phyloP scores from a whole-genome alignment of 257 asterid genomes.

The Nicotiana otophora region DNA sequence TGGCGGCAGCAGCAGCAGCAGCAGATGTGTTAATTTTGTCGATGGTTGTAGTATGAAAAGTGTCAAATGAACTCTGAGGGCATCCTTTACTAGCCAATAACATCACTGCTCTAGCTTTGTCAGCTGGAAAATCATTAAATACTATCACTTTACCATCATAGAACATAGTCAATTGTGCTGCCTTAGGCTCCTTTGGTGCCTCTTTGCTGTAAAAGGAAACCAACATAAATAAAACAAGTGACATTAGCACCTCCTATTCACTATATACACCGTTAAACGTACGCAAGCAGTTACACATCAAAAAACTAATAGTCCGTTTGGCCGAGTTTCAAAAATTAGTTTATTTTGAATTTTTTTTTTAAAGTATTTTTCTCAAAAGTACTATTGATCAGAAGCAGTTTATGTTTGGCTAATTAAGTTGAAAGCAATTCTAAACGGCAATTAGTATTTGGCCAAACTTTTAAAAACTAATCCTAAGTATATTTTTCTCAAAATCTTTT shows the following conservation, averaged over 20 bases:
- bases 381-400: too few species aligned
- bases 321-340: too few species aligned
- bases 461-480: too few species aligned
- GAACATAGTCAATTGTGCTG: constrained; percentile 63
- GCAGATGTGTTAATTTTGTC: constrained; percentile 7
- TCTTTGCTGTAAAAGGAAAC: constrained; percentile 31
- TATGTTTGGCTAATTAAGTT: too few species aligned
- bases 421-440: accelerated
- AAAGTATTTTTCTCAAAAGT: too few species aligned
- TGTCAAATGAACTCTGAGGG: constrained; percentile 28
- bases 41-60: constrained; percentile 13
- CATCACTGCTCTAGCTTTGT: constrained; percentile 47
- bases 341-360: too few species aligned
- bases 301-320: not conserved
- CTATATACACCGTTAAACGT: not conserved
- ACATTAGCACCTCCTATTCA: not conserved
- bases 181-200: constrained; percentile 22
- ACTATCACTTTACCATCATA: constrained; percentile 58
- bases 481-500: too few species aligned
- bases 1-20: not conserved
- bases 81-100: constrained; percentile 41
- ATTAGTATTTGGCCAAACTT: too few species aligned
- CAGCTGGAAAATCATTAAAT: constrained; percentile 50
- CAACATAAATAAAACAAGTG: not conserved
- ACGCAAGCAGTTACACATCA: not conserved